These are phyloP conservation scores for Lanmaoa pseudosensibilis DNA, from an alignment of 768 basidiomycete genomes.

Conservation along the genomic window DNA sequence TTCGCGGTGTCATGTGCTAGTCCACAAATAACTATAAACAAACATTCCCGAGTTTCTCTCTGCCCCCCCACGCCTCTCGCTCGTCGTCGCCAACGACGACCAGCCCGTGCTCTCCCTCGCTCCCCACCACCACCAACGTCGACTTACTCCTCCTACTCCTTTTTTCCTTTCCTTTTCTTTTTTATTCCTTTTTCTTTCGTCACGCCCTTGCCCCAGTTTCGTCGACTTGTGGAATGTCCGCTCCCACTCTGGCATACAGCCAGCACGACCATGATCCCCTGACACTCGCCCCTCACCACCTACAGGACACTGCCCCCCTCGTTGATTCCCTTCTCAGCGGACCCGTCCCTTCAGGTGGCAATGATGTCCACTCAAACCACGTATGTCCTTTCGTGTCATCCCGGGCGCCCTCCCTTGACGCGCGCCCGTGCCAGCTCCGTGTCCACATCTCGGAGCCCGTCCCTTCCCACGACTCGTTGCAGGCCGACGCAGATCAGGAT, in stretches of 20 bases:
- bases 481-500: slow-evolving; percentile 46
- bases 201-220: background rate
- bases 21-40: slow-evolving; percentile 25
- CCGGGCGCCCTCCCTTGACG: background rate
- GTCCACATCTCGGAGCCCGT: slow-evolving; percentile 48
- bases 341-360: slow-evolving; percentile 31
- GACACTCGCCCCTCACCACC: slow-evolving; percentile 16
- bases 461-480: slow-evolving; percentile 29
- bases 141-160: background rate
- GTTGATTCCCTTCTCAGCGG: slow-evolving; percentile 37
- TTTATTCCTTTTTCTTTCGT: background rate
- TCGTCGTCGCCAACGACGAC: slow-evolving; percentile 36
- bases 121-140: slow-evolving; percentile 25
- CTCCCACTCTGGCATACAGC: slow-evolving; percentile 37
- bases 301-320: slow-evolving; percentile 49
- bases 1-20: slow-evolving; percentile 12
- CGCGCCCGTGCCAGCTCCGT: slow-evolving; percentile 39
- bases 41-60: slow-evolving; percentile 27
- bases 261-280: slow-evolving; percentile 38
- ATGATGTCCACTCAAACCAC: slow-evolving; percentile 4
- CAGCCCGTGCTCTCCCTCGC: slow-evolving; percentile 19
- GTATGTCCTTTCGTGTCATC: slow-evolving; percentile 10
- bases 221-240: slow-evolving; percentile 39
- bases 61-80: slow-evolving; percentile 31
- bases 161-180: slow-evolving; percentile 28